Evolutionary conservation across 2,329 filamentous ascomycete species (phyloP).

Genomic region (Geoglossum cookeanum): DNA sequence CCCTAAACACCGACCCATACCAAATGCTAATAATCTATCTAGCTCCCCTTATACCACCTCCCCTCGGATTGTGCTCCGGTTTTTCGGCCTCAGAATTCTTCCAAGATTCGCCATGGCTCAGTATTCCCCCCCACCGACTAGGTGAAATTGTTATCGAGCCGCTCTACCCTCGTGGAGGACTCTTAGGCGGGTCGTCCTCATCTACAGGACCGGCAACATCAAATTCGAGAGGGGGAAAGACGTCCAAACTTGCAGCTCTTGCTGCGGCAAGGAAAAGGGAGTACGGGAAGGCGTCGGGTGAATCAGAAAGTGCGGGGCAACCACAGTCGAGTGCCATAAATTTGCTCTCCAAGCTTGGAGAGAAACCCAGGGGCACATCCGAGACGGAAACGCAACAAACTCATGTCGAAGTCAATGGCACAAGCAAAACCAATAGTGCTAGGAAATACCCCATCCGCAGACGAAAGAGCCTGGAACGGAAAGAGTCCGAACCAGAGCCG

Average conservation of each 20-base stretch:
- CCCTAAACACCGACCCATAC: background rate
- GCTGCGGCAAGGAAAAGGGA: slow-evolving; percentile 77
- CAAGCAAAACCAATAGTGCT: background rate
- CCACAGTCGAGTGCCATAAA: background rate
- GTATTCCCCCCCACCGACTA: slow-evolving; percentile 45
- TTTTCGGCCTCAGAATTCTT: slow-evolving; percentile 39
- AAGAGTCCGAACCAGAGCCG: background rate
- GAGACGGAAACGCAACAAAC: background rate
- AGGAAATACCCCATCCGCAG: background rate
- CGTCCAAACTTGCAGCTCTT: slow-evolving; percentile 80
- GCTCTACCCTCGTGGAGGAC: slow-evolving; percentile 38
- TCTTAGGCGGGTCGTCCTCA: slow-evolving; percentile 58
- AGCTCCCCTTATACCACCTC: background rate
- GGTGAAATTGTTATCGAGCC: slow-evolving; percentile 43
- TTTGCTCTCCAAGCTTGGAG: background rate
- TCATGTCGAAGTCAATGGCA: background rate
- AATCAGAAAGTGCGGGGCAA: background rate
- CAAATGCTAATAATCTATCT: background rate
- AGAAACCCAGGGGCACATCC: background rate
- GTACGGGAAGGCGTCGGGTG: slow-evolving; percentile 32
- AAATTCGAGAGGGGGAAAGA: slow-evolving; percentile 46
- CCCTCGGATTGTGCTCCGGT: background rate
- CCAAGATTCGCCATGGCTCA: slow-evolving; percentile 68
- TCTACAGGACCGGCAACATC: slow-evolving; percentile 49
- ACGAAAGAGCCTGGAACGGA: background rate